Evolutionary conservation across 2,329 filamentous ascomycete species (phyloP).

Genomic region (Fusarium sp.): DNA sequence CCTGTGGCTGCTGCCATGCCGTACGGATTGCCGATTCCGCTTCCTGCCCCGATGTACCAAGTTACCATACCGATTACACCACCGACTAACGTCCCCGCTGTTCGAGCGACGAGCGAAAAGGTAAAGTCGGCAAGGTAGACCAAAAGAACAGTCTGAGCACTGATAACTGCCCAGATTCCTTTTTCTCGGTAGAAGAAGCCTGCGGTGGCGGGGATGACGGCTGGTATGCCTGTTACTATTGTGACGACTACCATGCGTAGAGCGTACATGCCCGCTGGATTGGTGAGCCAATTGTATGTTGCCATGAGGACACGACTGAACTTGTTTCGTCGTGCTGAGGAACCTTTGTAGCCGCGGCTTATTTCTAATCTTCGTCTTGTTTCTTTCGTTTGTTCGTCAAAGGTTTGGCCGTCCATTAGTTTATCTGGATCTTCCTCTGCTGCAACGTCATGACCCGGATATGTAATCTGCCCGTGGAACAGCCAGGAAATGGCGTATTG

Average conservation of each 20-base stretch:
- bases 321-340: constrained; percentile 25
- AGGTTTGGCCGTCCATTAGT: constrained; percentile 43
- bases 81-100: constrained; percentile 59
- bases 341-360: constrained; percentile 44
- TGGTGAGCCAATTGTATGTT: constrained; percentile 57
- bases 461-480: constrained; percentile 36
- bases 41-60: constrained; percentile 65
- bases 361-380: constrained; percentile 54
- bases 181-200: constrained; percentile 65
- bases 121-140: constrained; percentile 65
- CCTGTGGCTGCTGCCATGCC: constrained; percentile 61
- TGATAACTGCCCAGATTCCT: constrained; percentile 65
- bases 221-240: constrained; percentile 57
- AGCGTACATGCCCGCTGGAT: constrained; percentile 59
- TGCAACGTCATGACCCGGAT: constrained; percentile 40
- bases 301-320: constrained; percentile 46
- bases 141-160: constrained; percentile 61
- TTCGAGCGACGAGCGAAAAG: constrained; percentile 57
- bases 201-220: constrained; percentile 55
- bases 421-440: constrained; percentile 23
- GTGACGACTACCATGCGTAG: constrained; percentile 62
- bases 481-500: constrained; percentile 56
- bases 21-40: constrained; percentile 61
- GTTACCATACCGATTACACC: constrained; percentile 60
- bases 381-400: constrained; percentile 51